Evolutionary conservation across 1,284 basidiomycete species (phyloP).

Genomic region (Cryptococcus sp.): DNA sequence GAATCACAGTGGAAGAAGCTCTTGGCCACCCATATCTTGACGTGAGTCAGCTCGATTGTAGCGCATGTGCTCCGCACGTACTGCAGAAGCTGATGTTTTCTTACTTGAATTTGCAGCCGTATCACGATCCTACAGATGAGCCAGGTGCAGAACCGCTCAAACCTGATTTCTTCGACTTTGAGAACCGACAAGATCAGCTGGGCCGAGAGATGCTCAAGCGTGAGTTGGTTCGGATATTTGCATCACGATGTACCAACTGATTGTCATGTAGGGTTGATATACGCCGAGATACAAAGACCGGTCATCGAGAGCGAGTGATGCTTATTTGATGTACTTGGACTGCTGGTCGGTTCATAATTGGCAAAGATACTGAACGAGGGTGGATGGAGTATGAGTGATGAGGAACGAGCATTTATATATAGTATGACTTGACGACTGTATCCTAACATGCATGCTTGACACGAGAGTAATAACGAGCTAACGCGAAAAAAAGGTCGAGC

Average conservation of each 20-base stretch:
- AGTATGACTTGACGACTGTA: no score
- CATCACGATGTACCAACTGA: background rate
- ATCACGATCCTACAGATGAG: constrained; percentile 87
- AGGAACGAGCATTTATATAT: no score
- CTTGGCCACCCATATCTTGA: constrained; percentile 89
- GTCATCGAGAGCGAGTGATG: constrained; percentile 22
- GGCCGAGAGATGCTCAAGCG: constrained; percentile 56
- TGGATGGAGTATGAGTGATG: no score
- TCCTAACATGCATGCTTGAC: no score
- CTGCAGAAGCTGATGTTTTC: constrained; percentile 13
- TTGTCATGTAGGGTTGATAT: constrained; percentile 50
- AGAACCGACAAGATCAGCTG: constrained; percentile 57
- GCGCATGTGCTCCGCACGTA: background rate
- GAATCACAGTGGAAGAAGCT: constrained; percentile 88
- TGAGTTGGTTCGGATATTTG: constrained; percentile 23
- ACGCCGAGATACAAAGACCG: constrained; percentile 52
- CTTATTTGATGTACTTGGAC: no score
- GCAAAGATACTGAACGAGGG: no score
- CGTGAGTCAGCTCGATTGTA: constrained; percentile 52
- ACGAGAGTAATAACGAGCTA: no score
- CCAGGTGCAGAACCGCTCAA: constrained; percentile 76
- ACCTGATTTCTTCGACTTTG: constrained; percentile 88
- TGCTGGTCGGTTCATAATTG: no score
- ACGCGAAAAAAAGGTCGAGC: no score
- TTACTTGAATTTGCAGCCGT: constrained; percentile 60